These are phyloP conservation scores for Erythrophleum ivorense DNA, from an alignment of 331 rosid species.

Conservation along the genomic window DNA sequence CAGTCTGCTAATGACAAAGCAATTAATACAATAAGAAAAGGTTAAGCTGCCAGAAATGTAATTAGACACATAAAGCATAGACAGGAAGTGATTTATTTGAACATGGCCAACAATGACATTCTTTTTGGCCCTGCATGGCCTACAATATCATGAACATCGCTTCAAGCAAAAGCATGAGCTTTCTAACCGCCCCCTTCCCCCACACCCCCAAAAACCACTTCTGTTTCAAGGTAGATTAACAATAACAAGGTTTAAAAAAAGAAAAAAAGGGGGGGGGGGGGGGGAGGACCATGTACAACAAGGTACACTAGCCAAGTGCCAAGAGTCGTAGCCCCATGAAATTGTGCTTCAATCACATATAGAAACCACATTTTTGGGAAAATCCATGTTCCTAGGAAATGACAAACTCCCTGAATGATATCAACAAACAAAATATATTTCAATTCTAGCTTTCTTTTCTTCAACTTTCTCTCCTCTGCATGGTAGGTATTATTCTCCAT, in stretches of 20 bases:
- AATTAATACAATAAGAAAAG: background rate
- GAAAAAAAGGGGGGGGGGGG: too few species aligned
- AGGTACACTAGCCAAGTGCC: background rate
- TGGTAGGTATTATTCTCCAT: background rate
- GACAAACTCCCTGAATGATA: background rate
- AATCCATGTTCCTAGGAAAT: background rate
- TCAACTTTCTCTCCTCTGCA: background rate
- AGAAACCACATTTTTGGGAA: background rate
- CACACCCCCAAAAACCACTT: too few species aligned
- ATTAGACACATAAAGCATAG: background rate
- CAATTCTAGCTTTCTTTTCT: background rate
- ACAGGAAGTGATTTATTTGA: background rate
- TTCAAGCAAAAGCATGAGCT: background rate
- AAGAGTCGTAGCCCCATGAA: background rate
- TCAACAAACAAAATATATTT: background rate
- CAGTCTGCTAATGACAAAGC: background rate
- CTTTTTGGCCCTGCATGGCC: background rate
- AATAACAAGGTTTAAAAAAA: background rate
- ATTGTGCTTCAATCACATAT: background rate
- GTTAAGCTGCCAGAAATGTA: background rate
- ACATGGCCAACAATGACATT: background rate
- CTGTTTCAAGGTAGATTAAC: too few species aligned
- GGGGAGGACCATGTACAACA: background rate
- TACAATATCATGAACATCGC: background rate
- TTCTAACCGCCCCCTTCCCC: too few species aligned